Percentiles rank a stretch among this genome's conserved stretches.
Evolutionary conservation across 805 yeast genomes (phyloP).

Genomic region (Myxozyma neotropica): DNA sequence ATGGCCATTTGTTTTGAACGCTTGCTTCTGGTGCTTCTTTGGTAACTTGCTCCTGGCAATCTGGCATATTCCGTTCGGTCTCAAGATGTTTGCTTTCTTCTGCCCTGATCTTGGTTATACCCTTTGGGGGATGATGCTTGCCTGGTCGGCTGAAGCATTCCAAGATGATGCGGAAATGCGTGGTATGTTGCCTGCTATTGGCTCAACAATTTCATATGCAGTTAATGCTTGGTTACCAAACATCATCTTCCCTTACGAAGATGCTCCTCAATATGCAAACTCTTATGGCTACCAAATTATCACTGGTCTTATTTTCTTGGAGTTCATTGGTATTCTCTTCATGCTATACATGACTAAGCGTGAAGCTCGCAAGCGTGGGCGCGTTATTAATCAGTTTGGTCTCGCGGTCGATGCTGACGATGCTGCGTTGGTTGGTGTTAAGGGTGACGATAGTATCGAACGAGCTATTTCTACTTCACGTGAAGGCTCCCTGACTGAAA

Average conservation of each 20-base stretch:
- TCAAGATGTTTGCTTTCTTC: constrained; percentile 36
- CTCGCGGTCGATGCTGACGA: constrained; percentile 29
- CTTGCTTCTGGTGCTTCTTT: constrained; percentile 23
- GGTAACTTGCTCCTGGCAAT: constrained; percentile 46
- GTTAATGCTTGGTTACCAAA: constrained; percentile 46
- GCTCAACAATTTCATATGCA: constrained; percentile 42
- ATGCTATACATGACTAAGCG: constrained; percentile 23
- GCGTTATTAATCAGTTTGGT: constrained; percentile 24
- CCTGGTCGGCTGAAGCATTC: constrained; percentile 38
- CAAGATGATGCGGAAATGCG: constrained; percentile 41
- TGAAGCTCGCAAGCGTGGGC: constrained; percentile 22
- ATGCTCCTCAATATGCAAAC: constrained; percentile 42
- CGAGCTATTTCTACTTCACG: background rate
- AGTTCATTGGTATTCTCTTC: constrained; percentile 23
- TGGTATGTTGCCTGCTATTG: constrained; percentile 41
- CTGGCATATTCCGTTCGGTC: constrained; percentile 49
- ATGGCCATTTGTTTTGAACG: constrained; percentile 39
- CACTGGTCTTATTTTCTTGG: constrained; percentile 33
- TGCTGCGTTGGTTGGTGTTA: background rate
- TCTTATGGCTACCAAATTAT: constrained; percentile 43
- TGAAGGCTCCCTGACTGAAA: background rate
- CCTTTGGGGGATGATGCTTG: constrained; percentile 35
- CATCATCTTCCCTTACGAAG: constrained; percentile 42
- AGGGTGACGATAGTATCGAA: background rate
- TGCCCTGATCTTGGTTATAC: constrained; percentile 30